Conservation (phyloP, 495 filamentous ascomycete genomes). For the Pseudotulostoma volvatum region DNA sequence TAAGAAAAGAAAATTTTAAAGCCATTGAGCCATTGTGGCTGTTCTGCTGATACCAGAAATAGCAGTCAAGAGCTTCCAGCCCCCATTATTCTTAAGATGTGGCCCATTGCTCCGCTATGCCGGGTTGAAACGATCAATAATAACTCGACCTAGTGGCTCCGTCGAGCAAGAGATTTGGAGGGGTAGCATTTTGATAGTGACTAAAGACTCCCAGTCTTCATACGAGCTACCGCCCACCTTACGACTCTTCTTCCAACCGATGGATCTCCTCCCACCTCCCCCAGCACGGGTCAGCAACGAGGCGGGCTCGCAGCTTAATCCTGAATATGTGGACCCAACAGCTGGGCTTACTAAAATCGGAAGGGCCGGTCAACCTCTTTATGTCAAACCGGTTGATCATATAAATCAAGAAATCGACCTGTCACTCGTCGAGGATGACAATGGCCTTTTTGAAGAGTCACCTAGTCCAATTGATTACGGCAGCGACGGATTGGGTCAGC, state of each 20-base stretch:
- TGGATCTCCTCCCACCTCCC: slow-evolving; percentile 71
- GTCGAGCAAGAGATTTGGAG: slow-evolving; percentile 68
- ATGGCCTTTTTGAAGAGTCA: slow-evolving; percentile 57
- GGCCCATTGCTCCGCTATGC: slow-evolving; percentile 81
- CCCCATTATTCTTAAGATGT: slow-evolving; percentile 69
- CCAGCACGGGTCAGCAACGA: slow-evolving; percentile 49
- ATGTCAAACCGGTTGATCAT: slow-evolving; percentile 72
- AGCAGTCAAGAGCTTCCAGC: slow-evolving; percentile 59
- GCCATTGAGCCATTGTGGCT: too few species aligned
- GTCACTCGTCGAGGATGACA: slow-evolving; percentile 59
- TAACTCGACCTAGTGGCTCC: slow-evolving; percentile 21
- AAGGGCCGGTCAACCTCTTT: slow-evolving; percentile 61
- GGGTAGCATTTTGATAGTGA: slow-evolving; percentile 88
- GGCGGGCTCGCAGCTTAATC: slow-evolving; percentile 40
- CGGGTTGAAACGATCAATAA: slow-evolving; percentile 40
- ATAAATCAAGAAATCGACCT: slow-evolving; percentile 56
- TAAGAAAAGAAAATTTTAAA: too few species aligned
- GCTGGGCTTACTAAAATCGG: slow-evolving; percentile 76
- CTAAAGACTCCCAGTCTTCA: slow-evolving; percentile 59
- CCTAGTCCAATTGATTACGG: slow-evolving; percentile 29
- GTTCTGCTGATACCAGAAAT: too few species aligned
- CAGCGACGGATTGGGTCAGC: slow-evolving; percentile 19
- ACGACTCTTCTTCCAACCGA: slow-evolving; percentile 70
- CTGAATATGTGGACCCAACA: slow-evolving; percentile 76
- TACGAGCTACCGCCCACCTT: slow-evolving; percentile 66